Base-by-base conservation (phyloP, 805 yeast species). In the Wickerhamiella dianesei region DNA sequence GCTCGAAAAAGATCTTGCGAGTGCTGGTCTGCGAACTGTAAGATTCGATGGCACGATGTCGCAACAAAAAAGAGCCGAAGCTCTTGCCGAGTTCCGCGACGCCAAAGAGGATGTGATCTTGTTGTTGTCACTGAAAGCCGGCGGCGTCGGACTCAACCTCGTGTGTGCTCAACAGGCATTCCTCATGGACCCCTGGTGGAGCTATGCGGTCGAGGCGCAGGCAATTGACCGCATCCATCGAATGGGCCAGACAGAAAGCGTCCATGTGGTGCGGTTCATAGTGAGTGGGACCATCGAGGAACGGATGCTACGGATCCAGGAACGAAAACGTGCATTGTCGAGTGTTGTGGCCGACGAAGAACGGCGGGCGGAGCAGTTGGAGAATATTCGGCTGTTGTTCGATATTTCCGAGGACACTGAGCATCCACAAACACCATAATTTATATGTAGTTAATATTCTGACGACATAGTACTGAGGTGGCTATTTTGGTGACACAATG, bases 181-280 rank as follows among this genome's bases (percentile, higher is more conserved):
- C 55, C 72, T 88, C 75, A 81, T 89, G 85, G 96, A 88, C 58
- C 96, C 96, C 0, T 88, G 95, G 92, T 88, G 96, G 96, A 83
- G 92, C 25, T 94, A 85, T 41, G 84, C 94, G 43, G 77, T 81
- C 46, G 95, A 86, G 57, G 85, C 83, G 44, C 96, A 86, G 61
- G 95, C 95, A 0, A 83, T 87, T 50, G 95, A 87, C 64, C 68
- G 97, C 56, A 74, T 89, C 16, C 96, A 88, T 59, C 73, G 97
- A 54, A 83, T 89, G 59, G 96, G 97, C 0, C 97, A 88, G 59
- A 67, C 67, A 9, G 74, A 70, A 21, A 72, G 71, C 39, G 96
- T 89, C 13, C 76, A 74, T 51, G 87, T 88, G 25, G 69, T 76
- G 1, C 65, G 96, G 49, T 88, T 88, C 57, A 85, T 88, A 40